phyloP scores from a whole-genome alignment of 768 basidiomycete genomes.

The Auricularia sp. region DNA sequence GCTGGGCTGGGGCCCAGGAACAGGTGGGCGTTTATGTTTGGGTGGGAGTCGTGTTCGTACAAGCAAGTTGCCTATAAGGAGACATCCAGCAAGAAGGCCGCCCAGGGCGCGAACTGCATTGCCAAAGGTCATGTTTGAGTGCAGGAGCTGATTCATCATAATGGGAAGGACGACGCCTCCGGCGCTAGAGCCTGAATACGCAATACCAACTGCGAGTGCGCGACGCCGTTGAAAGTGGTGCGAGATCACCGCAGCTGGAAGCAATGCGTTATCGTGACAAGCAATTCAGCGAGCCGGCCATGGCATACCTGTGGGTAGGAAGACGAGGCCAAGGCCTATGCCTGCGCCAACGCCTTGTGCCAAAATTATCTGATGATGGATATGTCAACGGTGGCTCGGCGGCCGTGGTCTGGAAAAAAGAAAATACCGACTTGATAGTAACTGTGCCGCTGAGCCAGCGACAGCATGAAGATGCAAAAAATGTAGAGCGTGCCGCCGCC shows the following conservation, averaged over 20 bases:
- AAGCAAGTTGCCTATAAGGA: slow-evolving; percentile 24
- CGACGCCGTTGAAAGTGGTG: slow-evolving; percentile 36
- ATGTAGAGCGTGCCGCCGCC: slow-evolving; percentile 14
- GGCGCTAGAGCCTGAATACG: slow-evolving; percentile 27
- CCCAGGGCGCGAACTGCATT: neutral
- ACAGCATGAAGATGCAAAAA: slow-evolving; percentile 13
- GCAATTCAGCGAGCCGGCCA: too few relatives aligned
- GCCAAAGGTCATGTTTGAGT: slow-evolving; percentile 25
- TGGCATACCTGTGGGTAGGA: slow-evolving; percentile 28
- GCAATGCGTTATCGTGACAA: neutral
- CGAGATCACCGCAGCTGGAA: slow-evolving; percentile 31
- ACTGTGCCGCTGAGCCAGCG: slow-evolving; percentile 10
- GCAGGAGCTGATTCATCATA: slow-evolving; percentile 24
- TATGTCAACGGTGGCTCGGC: slow-evolving; percentile 9
- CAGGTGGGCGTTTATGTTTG: neutral
- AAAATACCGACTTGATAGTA: slow-evolving; percentile 21
- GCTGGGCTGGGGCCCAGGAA: neutral
- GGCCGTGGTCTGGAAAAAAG: too few relatives aligned
- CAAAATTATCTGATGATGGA: slow-evolving; percentile 5
- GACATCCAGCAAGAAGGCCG: slow-evolving; percentile 28
- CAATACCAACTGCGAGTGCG: slow-evolving; percentile 34
- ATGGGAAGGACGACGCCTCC: slow-evolving; percentile 24
- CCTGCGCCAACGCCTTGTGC: slow-evolving; percentile 25
- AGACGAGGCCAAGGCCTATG: slow-evolving; percentile 41
- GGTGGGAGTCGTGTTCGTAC: slow-evolving; percentile 31